These are phyloP conservation scores for Lonicera japonica DNA, from an alignment of 129 eudicot species.

Conservation along the genomic window DNA sequence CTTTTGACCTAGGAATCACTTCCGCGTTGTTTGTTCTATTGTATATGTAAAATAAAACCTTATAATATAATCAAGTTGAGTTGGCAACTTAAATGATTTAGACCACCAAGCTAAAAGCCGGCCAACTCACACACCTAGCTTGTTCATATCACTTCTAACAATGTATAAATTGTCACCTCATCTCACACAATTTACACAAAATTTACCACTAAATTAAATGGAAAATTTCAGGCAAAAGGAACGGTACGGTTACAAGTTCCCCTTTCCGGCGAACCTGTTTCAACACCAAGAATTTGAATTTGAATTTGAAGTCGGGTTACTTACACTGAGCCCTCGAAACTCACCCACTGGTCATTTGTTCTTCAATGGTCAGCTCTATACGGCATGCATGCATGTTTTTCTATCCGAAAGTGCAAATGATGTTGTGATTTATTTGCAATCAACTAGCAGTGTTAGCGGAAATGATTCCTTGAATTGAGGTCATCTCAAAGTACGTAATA, in stretches of 20 bases:
- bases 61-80: background rate
- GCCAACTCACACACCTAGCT: conserved; percentile 24
- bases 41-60: background rate
- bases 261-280: conserved; percentile 37
- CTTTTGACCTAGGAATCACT: background rate
- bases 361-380: conserved; percentile 51
- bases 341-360: conserved; percentile 68
- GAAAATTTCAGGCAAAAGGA: conserved; percentile 18
- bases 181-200: conserved; percentile 11
- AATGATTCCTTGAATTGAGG: conserved; percentile 38
- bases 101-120: conserved; percentile 26
- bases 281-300: conserved; percentile 24
- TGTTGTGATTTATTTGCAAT: conserved; percentile 12
- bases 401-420: conserved; percentile 23
- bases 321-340: conserved; percentile 12
- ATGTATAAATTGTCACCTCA: conserved; percentile 19
- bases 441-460: conserved; percentile 44
- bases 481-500: conserved; percentile 62
- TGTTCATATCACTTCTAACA: conserved; percentile 17
- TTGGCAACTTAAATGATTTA: conserved; percentile 25
- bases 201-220: conserved; percentile 19
- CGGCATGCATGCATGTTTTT: conserved; percentile 51
- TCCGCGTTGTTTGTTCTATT: conserved; percentile 17
- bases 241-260: conserved; percentile 34
- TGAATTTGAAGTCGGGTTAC: conserved; percentile 33